Conservation (phyloP, 805 yeast genomes). For the Candida tallmaniae region DNA sequence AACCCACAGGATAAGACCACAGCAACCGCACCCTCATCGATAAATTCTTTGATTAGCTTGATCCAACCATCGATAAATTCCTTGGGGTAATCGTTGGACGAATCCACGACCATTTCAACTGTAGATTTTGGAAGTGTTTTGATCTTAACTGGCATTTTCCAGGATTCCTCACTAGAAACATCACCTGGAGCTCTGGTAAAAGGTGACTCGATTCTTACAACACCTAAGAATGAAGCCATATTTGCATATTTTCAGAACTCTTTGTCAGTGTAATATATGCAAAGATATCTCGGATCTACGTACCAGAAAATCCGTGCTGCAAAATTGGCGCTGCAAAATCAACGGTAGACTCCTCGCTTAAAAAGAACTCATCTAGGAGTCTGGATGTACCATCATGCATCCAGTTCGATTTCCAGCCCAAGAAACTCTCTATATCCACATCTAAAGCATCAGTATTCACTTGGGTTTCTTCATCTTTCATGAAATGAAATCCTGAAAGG, state of each 20-base stretch:
- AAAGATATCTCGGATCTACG: too few species aligned
- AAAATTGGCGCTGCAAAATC: too few species aligned
- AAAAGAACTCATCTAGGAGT: too few species aligned
- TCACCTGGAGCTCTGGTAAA: constrained; percentile 12
- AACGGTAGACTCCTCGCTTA: too few species aligned
- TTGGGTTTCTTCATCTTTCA: too few species aligned
- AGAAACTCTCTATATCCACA: too few species aligned
- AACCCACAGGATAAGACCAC: constrained; percentile 33
- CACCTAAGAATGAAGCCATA: constrained; percentile 6
- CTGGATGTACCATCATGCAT: too few species aligned
- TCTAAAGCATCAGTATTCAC: too few species aligned
- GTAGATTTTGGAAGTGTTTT: constrained; percentile 3
- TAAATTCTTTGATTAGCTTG: constrained; percentile 20
- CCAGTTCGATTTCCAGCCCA: too few species aligned
- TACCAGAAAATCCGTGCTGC: too few species aligned
- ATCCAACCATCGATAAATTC: constrained; percentile 21
- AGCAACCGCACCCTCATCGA: constrained; percentile 27
- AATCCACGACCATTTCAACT: constrained; percentile 6
- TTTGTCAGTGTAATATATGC: too few species aligned
- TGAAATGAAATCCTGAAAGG: too few species aligned
- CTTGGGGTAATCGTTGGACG: constrained; percentile 14
- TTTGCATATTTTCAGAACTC: background rate
- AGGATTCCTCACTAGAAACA: constrained; percentile 6
- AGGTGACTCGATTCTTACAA: constrained; percentile 5
- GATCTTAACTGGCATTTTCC: constrained; percentile 10